Evolutionary conservation across 495 filamentous ascomycete species (phyloP).

Genomic region (Penicillium arizonense): DNA sequence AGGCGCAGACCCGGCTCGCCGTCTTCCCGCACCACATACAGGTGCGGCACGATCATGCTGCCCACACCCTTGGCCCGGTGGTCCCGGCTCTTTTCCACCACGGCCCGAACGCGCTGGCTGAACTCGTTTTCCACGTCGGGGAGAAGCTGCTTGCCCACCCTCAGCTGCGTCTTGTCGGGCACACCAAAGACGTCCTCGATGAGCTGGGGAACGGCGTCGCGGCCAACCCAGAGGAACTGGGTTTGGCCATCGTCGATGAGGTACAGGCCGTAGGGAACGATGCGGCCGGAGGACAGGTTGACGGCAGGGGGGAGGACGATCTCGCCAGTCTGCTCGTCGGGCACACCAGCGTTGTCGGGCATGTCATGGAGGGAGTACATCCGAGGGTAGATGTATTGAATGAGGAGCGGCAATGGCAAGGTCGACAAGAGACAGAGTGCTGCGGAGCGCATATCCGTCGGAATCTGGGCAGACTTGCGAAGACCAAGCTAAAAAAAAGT

Average conservation of each 20-base stretch:
- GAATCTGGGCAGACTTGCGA: conserved; percentile 93
- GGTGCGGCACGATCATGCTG: conserved; percentile 84
- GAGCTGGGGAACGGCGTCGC: conserved; percentile 88
- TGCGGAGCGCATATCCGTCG: conserved; percentile 90
- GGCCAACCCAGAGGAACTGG: conserved; percentile 96
- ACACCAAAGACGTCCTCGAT: conserved; percentile 87
- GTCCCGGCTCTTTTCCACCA: conserved; percentile 88
- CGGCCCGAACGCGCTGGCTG: conserved; percentile 86
- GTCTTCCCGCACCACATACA: conserved; percentile 93
- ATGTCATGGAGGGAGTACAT: conserved; percentile 96
- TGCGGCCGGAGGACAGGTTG: conserved; percentile 82
- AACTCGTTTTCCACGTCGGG: conserved; percentile 93
- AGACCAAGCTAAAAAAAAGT: conserved; percentile 66
- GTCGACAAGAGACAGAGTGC: conserved; percentile 92
- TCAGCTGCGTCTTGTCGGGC: conserved; percentile 72
- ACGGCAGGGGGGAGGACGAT: conserved; percentile 80
- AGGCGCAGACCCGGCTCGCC: conserved; percentile 92
- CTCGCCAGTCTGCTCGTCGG: conserved; percentile 80
- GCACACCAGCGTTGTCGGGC: conserved; percentile 88
- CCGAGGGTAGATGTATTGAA: conserved; percentile 95
- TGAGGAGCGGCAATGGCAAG: conserved; percentile 83
- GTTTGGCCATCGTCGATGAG: conserved; percentile 96
- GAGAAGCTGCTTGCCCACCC: conserved; percentile 84
- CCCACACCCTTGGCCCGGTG: conserved; percentile 81
- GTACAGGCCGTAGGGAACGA: conserved; percentile 94